A percentile compares a stretch with the other conserved stretches of the same genome.
Evolutionary conservation across 2,329 filamentous ascomycete genomes (phyloP).

Genomic region (Apiospora rasikravindrae): DNA sequence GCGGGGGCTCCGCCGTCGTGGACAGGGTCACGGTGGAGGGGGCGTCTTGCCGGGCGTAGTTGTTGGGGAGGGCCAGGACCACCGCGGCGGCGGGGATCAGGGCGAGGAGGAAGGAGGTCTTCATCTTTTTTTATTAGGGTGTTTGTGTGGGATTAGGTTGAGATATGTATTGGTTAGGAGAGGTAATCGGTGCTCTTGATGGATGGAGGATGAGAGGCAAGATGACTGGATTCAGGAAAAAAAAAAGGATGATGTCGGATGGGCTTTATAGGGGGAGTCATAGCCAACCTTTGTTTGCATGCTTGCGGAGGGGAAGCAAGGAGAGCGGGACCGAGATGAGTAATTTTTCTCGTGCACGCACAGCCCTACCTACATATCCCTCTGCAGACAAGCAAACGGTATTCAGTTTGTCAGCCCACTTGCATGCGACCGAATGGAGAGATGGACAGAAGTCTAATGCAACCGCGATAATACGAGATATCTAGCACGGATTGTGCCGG

Average conservation of each 20-base stretch:
- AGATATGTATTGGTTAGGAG: no score
- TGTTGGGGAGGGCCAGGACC: slow-evolving; percentile 7
- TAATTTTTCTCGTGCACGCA: background rate
- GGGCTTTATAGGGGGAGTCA: background rate
- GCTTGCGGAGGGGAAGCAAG: background rate
- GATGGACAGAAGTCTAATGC: background rate
- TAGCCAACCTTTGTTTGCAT: background rate
- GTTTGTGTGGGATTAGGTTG: background rate
- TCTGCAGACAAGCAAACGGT: background rate
- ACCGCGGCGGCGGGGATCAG: background rate
- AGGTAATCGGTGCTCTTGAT: background rate
- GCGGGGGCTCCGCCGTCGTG: background rate
- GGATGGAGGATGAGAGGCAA: background rate
- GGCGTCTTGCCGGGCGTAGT: slow-evolving; percentile 7
- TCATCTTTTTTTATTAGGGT: background rate
- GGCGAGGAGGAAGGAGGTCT: slow-evolving; percentile 15
- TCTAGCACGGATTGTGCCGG: background rate
- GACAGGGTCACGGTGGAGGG: background rate
- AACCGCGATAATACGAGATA: background rate
- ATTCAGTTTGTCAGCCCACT: background rate
- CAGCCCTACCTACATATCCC: background rate
- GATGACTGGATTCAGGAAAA: background rate
- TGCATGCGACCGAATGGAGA: background rate
- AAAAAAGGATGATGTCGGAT: background rate
- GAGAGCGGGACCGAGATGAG: background rate